A percentile compares a stretch with the other conserved stretches of the same genome.
Evolutionary conservation across 192 early-diverging fungal genomes (phyloP).

Genomic region (Coemansia sp.): DNA sequence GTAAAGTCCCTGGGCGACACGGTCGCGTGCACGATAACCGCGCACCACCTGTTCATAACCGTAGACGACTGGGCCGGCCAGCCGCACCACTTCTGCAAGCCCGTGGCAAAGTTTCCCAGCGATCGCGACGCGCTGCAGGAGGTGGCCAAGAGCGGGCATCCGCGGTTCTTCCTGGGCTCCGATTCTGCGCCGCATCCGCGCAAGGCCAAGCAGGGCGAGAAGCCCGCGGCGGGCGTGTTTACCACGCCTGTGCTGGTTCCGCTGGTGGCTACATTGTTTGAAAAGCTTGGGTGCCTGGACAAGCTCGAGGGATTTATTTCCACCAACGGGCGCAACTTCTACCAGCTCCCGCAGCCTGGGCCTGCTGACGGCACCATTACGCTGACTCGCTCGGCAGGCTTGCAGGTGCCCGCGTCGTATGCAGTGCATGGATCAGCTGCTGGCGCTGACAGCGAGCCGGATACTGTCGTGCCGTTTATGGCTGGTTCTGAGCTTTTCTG

Average conservation of each 20-base stretch:
- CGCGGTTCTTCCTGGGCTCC: slow-evolving; percentile 95
- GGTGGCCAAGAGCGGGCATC: slow-evolving; percentile 81
- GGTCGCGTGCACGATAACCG: slow-evolving; percentile 92
- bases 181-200: slow-evolving; percentile 96
- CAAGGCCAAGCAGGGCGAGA: slow-evolving; percentile 77
- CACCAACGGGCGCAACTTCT: slow-evolving; percentile 82
- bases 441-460: background rate
- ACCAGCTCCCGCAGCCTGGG: slow-evolving; percentile 62
- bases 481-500: slow-evolving; percentile 68
- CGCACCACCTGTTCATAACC: slow-evolving; percentile 88
- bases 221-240: slow-evolving; percentile 87
- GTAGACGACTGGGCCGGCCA: slow-evolving; percentile 99
- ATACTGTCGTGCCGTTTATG: slow-evolving; percentile 80
- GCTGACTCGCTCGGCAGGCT: slow-evolving; percentile 16
- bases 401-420: slow-evolving; percentile 26
- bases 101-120: slow-evolving; percentile 93
- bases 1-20: slow-evolving; percentile 89
- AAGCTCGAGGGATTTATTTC: slow-evolving; percentile 79
- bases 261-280: slow-evolving; percentile 88
- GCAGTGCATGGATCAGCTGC: background rate
- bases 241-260: slow-evolving; percentile 81
- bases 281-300: slow-evolving; percentile 81
- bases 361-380: slow-evolving; percentile 19
- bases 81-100: slow-evolving; percentile 97
- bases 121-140: slow-evolving; percentile 87